Conservation (phyloP, 805 yeast genomes). For the Lipomyces lipofer region DNA sequence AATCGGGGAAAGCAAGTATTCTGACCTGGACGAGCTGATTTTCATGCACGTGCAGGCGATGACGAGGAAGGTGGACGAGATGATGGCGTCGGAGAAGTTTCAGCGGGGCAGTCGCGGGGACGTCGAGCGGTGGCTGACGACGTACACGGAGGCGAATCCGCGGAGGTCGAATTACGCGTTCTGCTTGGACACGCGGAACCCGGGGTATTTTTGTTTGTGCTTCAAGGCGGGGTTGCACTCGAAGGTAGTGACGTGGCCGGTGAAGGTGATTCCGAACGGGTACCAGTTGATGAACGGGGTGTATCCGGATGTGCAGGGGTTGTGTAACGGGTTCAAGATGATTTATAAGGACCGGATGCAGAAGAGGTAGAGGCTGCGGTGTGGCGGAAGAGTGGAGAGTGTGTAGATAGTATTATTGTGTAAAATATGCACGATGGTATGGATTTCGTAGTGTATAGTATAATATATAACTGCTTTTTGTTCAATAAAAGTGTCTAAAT, state of each 20-base stretch:
- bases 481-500: no score
- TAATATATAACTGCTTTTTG: background rate
- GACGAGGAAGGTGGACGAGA: constrained; percentile 78
- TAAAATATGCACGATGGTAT: background rate
- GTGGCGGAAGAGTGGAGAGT: background rate
- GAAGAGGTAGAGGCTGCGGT: background rate
- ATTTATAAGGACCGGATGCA: constrained; percentile 31
- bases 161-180: constrained; percentile 87
- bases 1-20: constrained; percentile 70
- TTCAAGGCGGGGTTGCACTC: constrained; percentile 64
- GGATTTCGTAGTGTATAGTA: background rate
- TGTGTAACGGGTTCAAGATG: constrained; percentile 95
- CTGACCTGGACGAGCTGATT: constrained; percentile 91
- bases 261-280: constrained; percentile 85
- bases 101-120: constrained; percentile 75
- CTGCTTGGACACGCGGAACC: constrained; percentile 83
- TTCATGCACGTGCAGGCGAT: constrained; percentile 83
- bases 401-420: background rate
- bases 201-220: constrained; percentile 89
- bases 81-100: constrained; percentile 86
- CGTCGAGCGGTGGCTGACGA: constrained; percentile 81
- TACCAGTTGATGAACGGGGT: constrained; percentile 67
- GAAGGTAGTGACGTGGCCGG: constrained; percentile 78
- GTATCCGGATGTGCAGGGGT: constrained; percentile 83
- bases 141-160: constrained; percentile 88